Base-by-base conservation (phyloP, 208 protist genomes). In the Wallacemonas sp. region DNA sequence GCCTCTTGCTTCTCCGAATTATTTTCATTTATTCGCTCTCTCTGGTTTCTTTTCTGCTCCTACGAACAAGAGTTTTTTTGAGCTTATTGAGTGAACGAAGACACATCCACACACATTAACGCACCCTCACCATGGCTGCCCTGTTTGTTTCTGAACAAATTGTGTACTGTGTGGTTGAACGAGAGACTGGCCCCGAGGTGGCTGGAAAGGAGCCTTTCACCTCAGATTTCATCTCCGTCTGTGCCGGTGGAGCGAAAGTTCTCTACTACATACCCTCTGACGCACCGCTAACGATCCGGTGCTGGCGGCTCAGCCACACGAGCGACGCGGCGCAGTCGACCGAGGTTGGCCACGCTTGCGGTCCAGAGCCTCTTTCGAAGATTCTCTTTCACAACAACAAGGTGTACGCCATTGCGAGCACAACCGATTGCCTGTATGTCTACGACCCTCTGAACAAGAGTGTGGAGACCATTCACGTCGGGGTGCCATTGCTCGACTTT, bases 301-400 rank as follows among this genome's bases (percentile, higher is more conserved):
- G 50, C 50, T 77, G 57, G 32, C 30, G 57, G 8, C 29, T 65
- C 34, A 45, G 44, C 12, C 45, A 42, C 21, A 61, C 38, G 0
- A 63, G 19, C 22, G 55, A 36, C 1, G 68, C 70, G 15, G n/a
- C 68, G 5, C 38, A 62, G 8, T 48, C 60, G 22, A 68, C 62
- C 30, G 38, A 80, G 10, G 59, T 70, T 15, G 58, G 63, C 10
- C 58, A 66, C 10, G 73, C 73, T 0, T 65, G 39, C 17, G 50
- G 50, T 3, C 29, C 33, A 46, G 26, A 44, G 6, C n/a, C 53
- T 0, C 17, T 46, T 26, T 33, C 36, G 0, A 72, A 74, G 42
- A 17, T 92, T 0, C 37, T 94, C 5, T 81, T 80, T n/a, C 71
- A 87, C 58, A 62, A 36, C 27, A 76, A 86, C 55, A 91, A 87